Evolutionary conservation across 1,284 basidiomycete species (phyloP), one percentile per base, ranked within the genome.

Genomic region (Takashimella tepidaria): DNA sequence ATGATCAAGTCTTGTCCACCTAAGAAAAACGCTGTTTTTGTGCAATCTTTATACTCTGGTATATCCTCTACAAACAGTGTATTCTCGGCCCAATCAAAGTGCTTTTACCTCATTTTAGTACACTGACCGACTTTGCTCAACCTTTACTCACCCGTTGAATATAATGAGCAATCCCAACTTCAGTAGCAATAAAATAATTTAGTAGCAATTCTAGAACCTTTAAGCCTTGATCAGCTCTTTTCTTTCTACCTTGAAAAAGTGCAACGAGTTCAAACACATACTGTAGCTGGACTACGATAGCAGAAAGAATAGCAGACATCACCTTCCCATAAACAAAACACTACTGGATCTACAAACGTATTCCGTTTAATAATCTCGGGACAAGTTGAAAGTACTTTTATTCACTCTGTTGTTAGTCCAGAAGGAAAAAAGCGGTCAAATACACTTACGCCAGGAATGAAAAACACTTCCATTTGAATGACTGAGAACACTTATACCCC

Each of bases 291-390:
- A 47, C 78, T 79, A 10, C 83, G 80, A 72, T 92, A 92, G 47
- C 90, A 77, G 71, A 92, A 93, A 67, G 89, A 90, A 76, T 87
- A 88, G 73, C 89, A 92, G 16, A 92, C 83, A 71, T 92, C 84
- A 51, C 89, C 89, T 79, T 92, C 89, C 89, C 90, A 92, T 5
- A 87, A 84, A 71, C 88, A 90, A 74, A 95, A 92, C 0, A 74
- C 73, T 20, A 80, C 78, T 5, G 92, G 90, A 67, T 96, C 92
- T 26, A 92, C 85, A 67, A 95, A 92, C 64, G 88, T 89, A 12
- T 84, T 90, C 2, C 89, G 82, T 2, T 77, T 76, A 44, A 86
- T 76, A 62, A 93, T 78, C 41, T 82, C 75, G 1, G 89, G 85
- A 54, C 83, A 78, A 23, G 82, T 81, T 74, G 93, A 93, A 47